These are phyloP conservation scores for Parastagonospora avenae DNA, from an alignment of 2,329 filamentous ascomycete species.

Conservation along the genomic window DNA sequence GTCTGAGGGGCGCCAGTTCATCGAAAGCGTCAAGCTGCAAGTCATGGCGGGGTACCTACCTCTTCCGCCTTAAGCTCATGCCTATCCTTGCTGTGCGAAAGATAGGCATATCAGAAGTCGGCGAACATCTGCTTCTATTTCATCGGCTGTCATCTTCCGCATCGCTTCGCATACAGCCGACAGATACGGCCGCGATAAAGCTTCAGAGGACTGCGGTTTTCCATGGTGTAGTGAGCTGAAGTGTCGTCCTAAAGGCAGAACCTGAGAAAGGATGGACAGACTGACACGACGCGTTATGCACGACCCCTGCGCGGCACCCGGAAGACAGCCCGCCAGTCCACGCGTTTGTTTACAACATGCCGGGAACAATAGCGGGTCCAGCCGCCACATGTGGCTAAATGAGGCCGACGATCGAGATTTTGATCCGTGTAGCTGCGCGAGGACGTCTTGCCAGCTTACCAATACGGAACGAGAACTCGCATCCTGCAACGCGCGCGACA, in stretches of 20 bases:
- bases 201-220: no score
- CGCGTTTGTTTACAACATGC: no score
- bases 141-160: not conserved
- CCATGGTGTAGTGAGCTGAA: no score
- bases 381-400: no score
- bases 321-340: no score
- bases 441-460: not conserved
- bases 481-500: not conserved
- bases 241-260: no score
- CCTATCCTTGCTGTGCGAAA: not conserved
- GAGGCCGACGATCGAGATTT: not conserved
- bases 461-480: not conserved
- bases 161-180: not conserved
- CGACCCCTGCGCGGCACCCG: no score
- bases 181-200: not conserved
- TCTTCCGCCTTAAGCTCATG: not conserved
- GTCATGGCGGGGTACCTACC: not conserved
- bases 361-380: no score
- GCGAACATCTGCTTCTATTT: not conserved
- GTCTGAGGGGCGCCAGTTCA: no score
- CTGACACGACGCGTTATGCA: no score
- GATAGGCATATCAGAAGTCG: not conserved
- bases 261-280: no score
- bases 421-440: not conserved
- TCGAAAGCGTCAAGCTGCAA: not conserved